Conservation (phyloP, 129 eudicot genomes). For the Oenanthe sinensis region DNA sequence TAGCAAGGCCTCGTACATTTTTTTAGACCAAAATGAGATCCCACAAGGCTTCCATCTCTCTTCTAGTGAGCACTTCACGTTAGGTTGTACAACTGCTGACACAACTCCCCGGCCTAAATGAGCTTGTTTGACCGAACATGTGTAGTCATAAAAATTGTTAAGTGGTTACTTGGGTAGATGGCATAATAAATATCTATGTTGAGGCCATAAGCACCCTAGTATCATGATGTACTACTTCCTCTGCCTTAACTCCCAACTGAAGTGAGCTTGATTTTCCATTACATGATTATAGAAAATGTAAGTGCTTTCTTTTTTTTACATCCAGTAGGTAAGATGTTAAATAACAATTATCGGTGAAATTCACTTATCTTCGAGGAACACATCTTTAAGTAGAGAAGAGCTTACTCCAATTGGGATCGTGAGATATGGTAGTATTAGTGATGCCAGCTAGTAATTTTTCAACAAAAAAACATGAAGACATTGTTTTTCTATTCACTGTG, state of each 20-base stretch:
- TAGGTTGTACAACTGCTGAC: too few species aligned
- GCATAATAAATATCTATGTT: background rate
- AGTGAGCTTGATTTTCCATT: background rate
- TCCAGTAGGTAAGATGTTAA: background rate
- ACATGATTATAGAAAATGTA: background rate
- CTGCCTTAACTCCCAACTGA: background rate
- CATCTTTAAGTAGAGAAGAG: background rate
- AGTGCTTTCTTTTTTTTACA: background rate
- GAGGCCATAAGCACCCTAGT: background rate
- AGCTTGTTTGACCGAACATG: background rate
- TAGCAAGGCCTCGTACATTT: background rate
- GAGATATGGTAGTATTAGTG: background rate
- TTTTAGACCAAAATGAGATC: background rate
- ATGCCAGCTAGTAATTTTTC: background rate
- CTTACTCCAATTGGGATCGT: background rate
- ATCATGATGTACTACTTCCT: background rate
- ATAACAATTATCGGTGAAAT: background rate
- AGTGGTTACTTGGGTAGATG: background rate
- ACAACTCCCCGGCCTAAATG: background rate
- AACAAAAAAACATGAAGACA: background rate
- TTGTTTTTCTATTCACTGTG: background rate
- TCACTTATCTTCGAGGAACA: background rate
- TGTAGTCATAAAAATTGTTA: background rate
- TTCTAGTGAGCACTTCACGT: background rate
- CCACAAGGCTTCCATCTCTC: background rate